These are phyloP conservation scores for Penicillium macrosclerotiorum DNA, from an alignment of 495 filamentous ascomycete genomes.

Conservation along the genomic window DNA sequence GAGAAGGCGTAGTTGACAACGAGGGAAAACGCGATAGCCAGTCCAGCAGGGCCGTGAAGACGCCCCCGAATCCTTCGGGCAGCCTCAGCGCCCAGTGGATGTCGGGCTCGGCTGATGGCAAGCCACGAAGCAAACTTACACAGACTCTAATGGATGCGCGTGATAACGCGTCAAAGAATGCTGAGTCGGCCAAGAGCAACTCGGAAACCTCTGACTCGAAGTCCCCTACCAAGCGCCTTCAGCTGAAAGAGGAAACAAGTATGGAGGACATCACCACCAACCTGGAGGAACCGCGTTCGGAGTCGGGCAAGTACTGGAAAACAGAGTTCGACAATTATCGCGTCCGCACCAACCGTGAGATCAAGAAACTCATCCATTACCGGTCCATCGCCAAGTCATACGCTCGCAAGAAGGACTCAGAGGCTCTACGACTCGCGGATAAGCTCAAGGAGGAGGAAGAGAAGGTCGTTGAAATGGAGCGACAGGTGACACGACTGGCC, in stretches of 20 bases:
- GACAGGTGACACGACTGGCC: slow-evolving; percentile 58
- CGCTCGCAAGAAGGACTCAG: slow-evolving; percentile 83
- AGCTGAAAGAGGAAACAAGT: slow-evolving; percentile 19
- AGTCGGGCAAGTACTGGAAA: slow-evolving; percentile 94
- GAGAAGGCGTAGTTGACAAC: slow-evolving; percentile 62
- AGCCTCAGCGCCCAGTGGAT: slow-evolving; percentile 68
- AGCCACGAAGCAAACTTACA: slow-evolving; percentile 46
- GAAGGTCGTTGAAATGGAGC: slow-evolving; percentile 53
- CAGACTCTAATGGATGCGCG: slow-evolving; percentile 46
- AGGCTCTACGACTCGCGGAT: slow-evolving; percentile 68
- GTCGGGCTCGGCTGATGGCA: slow-evolving; percentile 48
- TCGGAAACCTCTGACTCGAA: slow-evolving; percentile 13
- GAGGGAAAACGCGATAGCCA: slow-evolving; percentile 46
- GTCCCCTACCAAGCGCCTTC: not conserved
- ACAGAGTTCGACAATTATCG: slow-evolving; percentile 82
- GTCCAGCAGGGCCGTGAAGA: slow-evolving; percentile 29
- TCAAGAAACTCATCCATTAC: slow-evolving; percentile 75
- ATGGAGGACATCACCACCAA: slow-evolving; percentile 68
- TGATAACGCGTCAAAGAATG: slow-evolving; percentile 32
- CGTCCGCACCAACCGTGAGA: slow-evolving; percentile 71
- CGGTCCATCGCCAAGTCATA: slow-evolving; percentile 83
- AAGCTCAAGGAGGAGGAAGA: slow-evolving; percentile 64
- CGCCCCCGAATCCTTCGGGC: slow-evolving; percentile 45
- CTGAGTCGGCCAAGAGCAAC: slow-evolving; percentile 13
- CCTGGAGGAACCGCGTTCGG: slow-evolving; percentile 73